Base-by-base conservation (phyloP, 2,329 filamentous ascomycete species). In the Aureobasidium sp. region DNA sequence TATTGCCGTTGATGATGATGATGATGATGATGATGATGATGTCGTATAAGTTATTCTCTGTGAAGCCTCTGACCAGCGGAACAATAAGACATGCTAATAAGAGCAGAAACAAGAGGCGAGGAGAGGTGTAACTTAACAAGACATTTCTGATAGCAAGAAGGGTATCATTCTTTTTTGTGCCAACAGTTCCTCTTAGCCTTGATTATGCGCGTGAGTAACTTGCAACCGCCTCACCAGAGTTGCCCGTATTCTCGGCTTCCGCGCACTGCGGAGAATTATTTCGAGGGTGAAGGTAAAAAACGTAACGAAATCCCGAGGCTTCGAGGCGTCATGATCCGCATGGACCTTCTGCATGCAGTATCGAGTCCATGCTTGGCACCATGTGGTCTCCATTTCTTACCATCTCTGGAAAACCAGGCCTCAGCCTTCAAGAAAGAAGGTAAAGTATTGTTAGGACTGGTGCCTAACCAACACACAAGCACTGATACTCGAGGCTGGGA, bases 1-100 rank as follows among this genome's bases (percentile, higher is more conserved):
- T 73, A 13, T 21, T 42, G 36, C 13, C 34, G 21, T 16, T 6
- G 50, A 41, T 32, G 50, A 41, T 53, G n/a, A 29, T 54, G 36
- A 42, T 50, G 16, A 15, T 13, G 48, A 36, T 27, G 48, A 37
- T n/a, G 11, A 48, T 30, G 37, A 42, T 53, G n/a, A 29, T 54
- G 36, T 15, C 16, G 50, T 41, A 30, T 59, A 13, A 8, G 30
- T 47, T 21, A 29, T 37, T 29, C 29, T 59, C 32, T 15, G 29
- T 37, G 55, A 48, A 27, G 53, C 30, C 53, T 57, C 13, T 29
- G 29, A 11, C 15, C 30, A 21, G 21, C 21, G n/a, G 3, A 13
- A n/a, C 15, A n/a, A 25, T 30, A 50, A 59, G 45, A 41, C 57
- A 59, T 59, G 36, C 54, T 48, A 58, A 34, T 39, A 36, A 34